These are phyloP conservation scores for Gleditsia sinensis DNA, from an alignment of 306 rosid species.

Conservation along the genomic window DNA sequence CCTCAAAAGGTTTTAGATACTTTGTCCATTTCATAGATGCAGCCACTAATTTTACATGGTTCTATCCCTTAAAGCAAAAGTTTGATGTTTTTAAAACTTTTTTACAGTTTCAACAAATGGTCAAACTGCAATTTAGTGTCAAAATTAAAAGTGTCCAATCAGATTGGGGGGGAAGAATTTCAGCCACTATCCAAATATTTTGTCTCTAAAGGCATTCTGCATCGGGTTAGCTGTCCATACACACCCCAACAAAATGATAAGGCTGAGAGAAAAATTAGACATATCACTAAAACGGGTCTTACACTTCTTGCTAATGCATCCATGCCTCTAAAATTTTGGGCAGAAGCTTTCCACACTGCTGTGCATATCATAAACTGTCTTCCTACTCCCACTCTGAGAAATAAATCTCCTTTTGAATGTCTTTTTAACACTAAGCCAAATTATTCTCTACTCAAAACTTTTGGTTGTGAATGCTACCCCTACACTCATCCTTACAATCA, in stretches of 20 bases:
- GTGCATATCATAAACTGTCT: neutral
- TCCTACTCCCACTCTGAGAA: neutral
- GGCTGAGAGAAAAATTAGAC: neutral
- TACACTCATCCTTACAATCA: too few relatives aligned
- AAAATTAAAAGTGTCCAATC: neutral
- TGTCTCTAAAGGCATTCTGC: neutral
- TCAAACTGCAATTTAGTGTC: neutral
- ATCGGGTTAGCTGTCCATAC: neutral
- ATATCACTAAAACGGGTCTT: neutral
- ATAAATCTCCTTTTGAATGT: neutral
- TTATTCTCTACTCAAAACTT: too few relatives aligned
- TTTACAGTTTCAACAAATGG: neutral
- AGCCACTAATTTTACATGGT: neutral
- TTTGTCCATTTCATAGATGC: neutral
- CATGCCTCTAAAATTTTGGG: neutral
- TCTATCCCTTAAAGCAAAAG: neutral
- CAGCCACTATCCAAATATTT: neutral
- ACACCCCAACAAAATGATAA: neutral
- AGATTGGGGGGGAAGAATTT: neutral
- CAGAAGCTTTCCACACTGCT: neutral
- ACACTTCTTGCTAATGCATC: neutral
- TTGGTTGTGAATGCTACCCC: neutral
- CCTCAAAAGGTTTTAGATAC: too few relatives aligned
- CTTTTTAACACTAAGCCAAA: neutral
- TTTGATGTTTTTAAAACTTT: neutral